Base-by-base conservation (phyloP, 257 asterid genomes). In the Penstemon davidsonii region DNA sequence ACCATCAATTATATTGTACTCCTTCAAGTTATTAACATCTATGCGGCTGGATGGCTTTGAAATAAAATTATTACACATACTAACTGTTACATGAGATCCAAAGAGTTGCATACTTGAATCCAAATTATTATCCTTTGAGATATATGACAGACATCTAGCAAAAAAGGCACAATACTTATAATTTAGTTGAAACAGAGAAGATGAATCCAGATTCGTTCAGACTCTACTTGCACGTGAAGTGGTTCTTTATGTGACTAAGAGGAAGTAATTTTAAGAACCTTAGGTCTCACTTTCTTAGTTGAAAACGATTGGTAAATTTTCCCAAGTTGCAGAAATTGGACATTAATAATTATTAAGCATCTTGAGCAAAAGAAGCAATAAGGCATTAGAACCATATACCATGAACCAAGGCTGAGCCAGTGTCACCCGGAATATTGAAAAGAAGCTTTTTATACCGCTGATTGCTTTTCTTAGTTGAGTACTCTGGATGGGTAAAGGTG, bases 351-450 rank as follows among this genome's bases (percentile, higher is more conserved):
- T 4, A 45, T 15, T 15, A 25, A 25, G 33, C 19, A 68, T 46
- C 59, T 19, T 68, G 69, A 62, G 60, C 63, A 56, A 54, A 45
- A 54, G 25, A 13, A 51, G 47, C 1, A 52, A 15, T 2, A 43
- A 66, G 72, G 47, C 57, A 5, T 69, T 71, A 46, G 55, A 61
- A 68, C 8, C 71, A 69, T 81, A 64, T 87, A 91, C 99, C 97
- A 73, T 94, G 99, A 78, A 87, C 81, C 86, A 91, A 71, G 67
- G 97, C 80, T 44, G 99, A 85, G 51, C 99, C 97, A 69, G 97
- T 84, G 74, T 94, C 95, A 3, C 60, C 55, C 5, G 96, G 84
- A 63, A 94, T 78, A 68, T 87, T 88, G 73, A 94, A 94, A 44
- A 45, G 70, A 57, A 94, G 96, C 83, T 87, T 88, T 70, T 66